Evolutionary conservation across 1,139 yeast species (phyloP), one percentile per base, ranked within the genome.

Genomic region (Yamadazyma epiphylla): DNA sequence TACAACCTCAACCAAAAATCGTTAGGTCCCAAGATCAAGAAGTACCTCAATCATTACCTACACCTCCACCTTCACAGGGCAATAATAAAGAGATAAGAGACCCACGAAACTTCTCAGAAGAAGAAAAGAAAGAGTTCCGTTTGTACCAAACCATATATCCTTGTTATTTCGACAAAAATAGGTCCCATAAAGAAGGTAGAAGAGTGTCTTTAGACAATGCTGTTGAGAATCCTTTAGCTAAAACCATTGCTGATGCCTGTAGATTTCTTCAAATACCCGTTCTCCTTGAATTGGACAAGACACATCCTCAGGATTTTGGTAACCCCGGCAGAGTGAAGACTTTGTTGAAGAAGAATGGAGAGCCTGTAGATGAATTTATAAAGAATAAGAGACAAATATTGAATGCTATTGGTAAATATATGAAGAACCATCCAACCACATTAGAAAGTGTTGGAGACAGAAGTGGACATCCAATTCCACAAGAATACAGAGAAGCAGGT

Each of bases 241-340:
- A 80, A 47, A 78, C 85, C 3, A 71, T 91, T 19, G 72, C 84
- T 20, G 94, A 86, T 56, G 85, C 74, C 20, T 74, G 72, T 43
- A 60, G 60, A 37, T 57, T 42, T 48, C 63, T 64, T 42, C 49
- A 74, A 43, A 52, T 79, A 33, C 83, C 83, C 2, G 67, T 64
- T 2, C 64, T 80, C 32, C 67, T 78, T 39, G 91, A 84, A 57
- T 78, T 91, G 40, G 87, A 83, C 39, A 91, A 88, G 59, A 61
- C 83, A 3, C 98, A 91, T 58, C 98, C 98, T 8, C 95, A 88
- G 54, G 98, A 91, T 60, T 91, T 84, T 73, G 95, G 97, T 39
- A 91, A 91, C 52, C 94, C 96, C 2, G 98, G 98, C 10, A 73
- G 97, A 46, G 91, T 91, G 22, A 74, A 95, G 45, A 84, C 88